Evolutionary conservation across 345 rosid genomes (phyloP), one percentile per base, ranked within the genome.

Genomic region (Bruguiera parviflora): DNA sequence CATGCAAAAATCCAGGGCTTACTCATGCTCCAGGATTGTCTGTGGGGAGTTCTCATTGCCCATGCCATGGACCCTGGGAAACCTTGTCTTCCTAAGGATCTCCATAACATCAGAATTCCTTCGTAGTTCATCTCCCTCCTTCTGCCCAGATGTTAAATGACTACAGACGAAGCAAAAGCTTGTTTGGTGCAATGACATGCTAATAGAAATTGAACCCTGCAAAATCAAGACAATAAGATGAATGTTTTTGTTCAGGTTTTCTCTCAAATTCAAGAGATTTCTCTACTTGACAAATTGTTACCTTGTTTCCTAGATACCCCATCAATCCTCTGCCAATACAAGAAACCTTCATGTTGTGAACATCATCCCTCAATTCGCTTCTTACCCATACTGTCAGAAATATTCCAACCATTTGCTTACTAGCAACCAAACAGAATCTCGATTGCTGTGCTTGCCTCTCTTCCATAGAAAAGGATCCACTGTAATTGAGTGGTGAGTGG

Each of bases 241-340:
- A 53, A 21, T 6, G 16, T 24, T 25, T n/a, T 49, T 10, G 8
- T 63, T 27, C 59, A 9, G 6, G 53, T 70, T 62, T 59, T 49
- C 35, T 64, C 53, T 67, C 60, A 64, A 68, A 46, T 35, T 65
- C 61, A 67, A 67, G 51, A 37, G 68, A 59, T 27, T 43, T 53
- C 5, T 35, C 24, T 16, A 69, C 31, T 22, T 66, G 62, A 64
- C n/a, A 57, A 80, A 70, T 53, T 20, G 49, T 8, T 75, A 92
- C 99, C 97, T 96, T 96, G 87, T 96, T 96, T 55, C 99, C 97
- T n/a, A 96, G 97, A 79, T 92, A 96, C 67, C 98, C 99, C 98
- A 96, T 96, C 82, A 96, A 80, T 78, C 99, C 99, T 92, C 99
- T 89, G 55, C 99, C 99, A 16, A 96, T 96, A 80, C 98, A 90